phyloP scores from a whole-genome alignment of 1,284 basidiomycete species.

The Ustilago xerochloae region DNA sequence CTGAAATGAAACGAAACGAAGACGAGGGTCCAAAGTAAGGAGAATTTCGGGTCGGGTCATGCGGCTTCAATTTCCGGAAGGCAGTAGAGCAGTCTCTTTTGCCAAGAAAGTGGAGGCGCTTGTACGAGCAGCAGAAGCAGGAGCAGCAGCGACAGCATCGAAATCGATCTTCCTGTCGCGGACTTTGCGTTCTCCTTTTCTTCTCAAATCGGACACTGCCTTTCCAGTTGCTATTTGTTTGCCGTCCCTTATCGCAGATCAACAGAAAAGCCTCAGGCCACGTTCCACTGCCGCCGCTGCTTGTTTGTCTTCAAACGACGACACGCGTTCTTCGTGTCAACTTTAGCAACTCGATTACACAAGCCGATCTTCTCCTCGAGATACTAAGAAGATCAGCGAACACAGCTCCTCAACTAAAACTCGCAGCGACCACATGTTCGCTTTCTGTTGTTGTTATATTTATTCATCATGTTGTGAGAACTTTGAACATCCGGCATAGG shows the following conservation, averaged over 20 bases:
- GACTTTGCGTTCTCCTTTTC: neutral
- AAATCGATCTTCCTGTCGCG: slow-evolving; percentile 9
- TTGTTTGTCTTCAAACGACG: neutral
- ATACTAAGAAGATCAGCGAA: neutral
- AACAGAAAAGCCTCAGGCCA: neutral
- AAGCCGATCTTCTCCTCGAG: slow-evolving; percentile 5
- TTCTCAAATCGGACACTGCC: neutral
- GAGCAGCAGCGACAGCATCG: neutral
- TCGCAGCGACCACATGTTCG: too few species aligned
- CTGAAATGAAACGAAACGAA: neutral
- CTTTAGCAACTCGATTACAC: slow-evolving; percentile 6
- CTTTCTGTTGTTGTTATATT: too few species aligned
- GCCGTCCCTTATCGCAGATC: neutral
- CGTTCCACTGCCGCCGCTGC: neutral
- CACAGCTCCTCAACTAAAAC: neutral
- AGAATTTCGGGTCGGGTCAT: slow-evolving; percentile 25
- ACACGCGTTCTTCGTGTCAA: slow-evolving; percentile 3
- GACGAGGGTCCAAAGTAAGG: slow-evolving; percentile 9
- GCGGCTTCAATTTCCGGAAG: neutral
- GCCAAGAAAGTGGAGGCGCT: slow-evolving; percentile 12
- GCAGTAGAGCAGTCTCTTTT: slow-evolving; percentile 9
- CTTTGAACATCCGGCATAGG: too few species aligned
- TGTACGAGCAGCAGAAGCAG: neutral
- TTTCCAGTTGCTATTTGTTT: neutral
- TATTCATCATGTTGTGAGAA: too few species aligned